Evolutionary conservation across 768 basidiomycete genomes (phyloP).

Genomic region (Termitomyces sp.): DNA sequence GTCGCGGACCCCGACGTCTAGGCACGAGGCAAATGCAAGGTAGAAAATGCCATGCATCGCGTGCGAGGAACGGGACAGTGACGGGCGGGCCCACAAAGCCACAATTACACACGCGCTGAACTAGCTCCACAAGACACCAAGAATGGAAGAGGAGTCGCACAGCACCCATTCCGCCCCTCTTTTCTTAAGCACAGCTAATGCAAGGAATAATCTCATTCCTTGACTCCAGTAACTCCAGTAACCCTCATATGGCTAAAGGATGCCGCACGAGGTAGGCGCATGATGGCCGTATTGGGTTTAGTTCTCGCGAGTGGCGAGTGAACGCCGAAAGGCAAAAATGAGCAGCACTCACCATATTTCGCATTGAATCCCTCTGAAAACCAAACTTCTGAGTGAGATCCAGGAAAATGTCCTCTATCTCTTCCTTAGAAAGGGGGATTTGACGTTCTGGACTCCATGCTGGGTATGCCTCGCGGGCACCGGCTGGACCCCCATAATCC

Average conservation of each 20-base stretch:
- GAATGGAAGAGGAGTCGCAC: slow-evolving; percentile 6
- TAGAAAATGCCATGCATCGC: neutral
- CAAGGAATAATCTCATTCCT: neutral
- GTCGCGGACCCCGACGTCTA: neutral
- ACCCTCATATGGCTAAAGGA: neutral
- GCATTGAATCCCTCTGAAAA: slow-evolving; percentile 92
- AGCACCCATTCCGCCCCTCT: neutral
- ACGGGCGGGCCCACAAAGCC: neutral
- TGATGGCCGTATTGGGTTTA: slow-evolving; percentile 8
- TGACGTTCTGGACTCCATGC: slow-evolving; percentile 91
- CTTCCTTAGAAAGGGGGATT: slow-evolving; percentile 98
- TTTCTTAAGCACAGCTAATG: neutral
- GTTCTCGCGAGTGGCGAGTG: slow-evolving; percentile 10
- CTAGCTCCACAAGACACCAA: neutral
- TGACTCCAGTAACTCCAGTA: neutral
- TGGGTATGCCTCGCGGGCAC: slow-evolving; percentile 82
- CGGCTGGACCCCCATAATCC: slow-evolving; percentile 54
- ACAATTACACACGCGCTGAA: neutral
- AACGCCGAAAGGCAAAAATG: slow-evolving; percentile 3
- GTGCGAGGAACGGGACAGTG: neutral
- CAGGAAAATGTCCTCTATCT: slow-evolving; percentile 97
- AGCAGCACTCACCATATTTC: slow-evolving; percentile 74
- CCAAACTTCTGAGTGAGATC: slow-evolving; percentile 99
- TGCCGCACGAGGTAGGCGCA: slow-evolving; percentile 2
- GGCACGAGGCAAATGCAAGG: neutral